Evolutionary conservation across 352 stramenopile species (phyloP), one percentile per base, ranked within the genome.

Genomic region (Peronospora belbahrii): DNA sequence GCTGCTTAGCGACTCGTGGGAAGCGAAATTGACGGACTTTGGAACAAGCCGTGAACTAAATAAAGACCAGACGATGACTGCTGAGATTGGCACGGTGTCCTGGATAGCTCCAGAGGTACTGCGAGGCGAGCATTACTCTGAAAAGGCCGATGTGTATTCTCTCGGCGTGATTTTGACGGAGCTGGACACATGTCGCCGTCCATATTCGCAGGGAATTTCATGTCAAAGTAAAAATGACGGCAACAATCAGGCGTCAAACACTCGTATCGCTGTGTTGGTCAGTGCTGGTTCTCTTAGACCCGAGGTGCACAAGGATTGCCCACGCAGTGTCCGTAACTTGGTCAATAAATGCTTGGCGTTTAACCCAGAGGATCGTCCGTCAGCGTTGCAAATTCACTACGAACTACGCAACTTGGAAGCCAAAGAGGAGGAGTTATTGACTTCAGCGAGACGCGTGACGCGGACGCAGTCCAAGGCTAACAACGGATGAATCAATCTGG

Each of bases 41-140:
- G 71, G 71, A 9, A 71, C 74, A 9, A 76, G 62, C 40, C 57
- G 71, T 1, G 52, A 66, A 25, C 15, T 69, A 33, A 38, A 48
- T 24, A 50, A 57, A 57, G 62, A 47, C 39, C 48, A 50, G 18
- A 72, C 62, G 2, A 77, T 73, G 60, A 74, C 70, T n/a, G 66
- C 67, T 1, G 69, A 79, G 27, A 70, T 71, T 33, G 74, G 75
- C 7, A 88, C 68, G 2, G 58, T 70, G 0, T 72, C 55, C 9
- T 88, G 72, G 73, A 83, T 77, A 22, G 78, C 77, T 1, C 79
- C 79, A 1, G 79, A 91, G 56, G 71, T 89, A 14, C 42, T 91
- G 20, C 44, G 62, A 13, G 70, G 70, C 17, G 56, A 84, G 31
- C 53, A 67, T 3, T 89, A 82, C 56, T 81, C 65, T 10, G 67